Base-by-base conservation (phyloP, 169 alveolate genomes). In the Theileria equi region DNA sequence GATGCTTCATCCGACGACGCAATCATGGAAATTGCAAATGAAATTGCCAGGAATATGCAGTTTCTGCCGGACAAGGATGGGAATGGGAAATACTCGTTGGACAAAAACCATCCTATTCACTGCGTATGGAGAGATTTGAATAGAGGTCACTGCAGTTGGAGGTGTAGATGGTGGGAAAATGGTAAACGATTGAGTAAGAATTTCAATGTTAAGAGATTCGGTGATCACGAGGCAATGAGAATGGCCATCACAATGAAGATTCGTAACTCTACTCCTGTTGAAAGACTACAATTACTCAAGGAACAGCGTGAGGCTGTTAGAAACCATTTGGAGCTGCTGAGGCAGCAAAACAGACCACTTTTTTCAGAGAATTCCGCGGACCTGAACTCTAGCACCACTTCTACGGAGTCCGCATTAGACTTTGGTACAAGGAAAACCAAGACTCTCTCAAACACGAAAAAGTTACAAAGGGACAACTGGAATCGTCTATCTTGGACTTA, bases 151-250 rank as follows among this genome's bases (percentile, higher is more conserved):
- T 85, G 85, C 65, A 72, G 88, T 35, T 85, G 92, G 92, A 60
- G 92, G 34, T 85, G 92, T 34, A 48, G 92, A 35, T 85, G 92
- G 92, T 85, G 92, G 92, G 89, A 85, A 66, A 85, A 85, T 71
- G 92, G 92, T 5, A 85, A 77, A 59, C 35, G 92, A 26, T 50
- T 85, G 36, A 80, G 89, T 59, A 85, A 85, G 80, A 85, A 85
- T 63, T 85, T 76, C 35, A 85, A 85, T 70, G 88, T 85, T 16
- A 85, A 85, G 58, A 78, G 92, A 34, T 85, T 80, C 66, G 92
- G 92, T 1, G 86, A 79, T 31, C 53, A 52, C 11, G 89, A 78
- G 41, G 89, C 92, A 49, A 81, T 85, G 68, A 67, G 84, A 80
- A 80, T 85, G 89, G 92, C 92, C 45, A 65, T 85, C 13, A 72